A percentile compares a stretch with the other conserved stretches of the same genome.
phyloP scores from a whole-genome alignment of 2,329 filamentous ascomycete species.

The Fusarium camptoceras region DNA sequence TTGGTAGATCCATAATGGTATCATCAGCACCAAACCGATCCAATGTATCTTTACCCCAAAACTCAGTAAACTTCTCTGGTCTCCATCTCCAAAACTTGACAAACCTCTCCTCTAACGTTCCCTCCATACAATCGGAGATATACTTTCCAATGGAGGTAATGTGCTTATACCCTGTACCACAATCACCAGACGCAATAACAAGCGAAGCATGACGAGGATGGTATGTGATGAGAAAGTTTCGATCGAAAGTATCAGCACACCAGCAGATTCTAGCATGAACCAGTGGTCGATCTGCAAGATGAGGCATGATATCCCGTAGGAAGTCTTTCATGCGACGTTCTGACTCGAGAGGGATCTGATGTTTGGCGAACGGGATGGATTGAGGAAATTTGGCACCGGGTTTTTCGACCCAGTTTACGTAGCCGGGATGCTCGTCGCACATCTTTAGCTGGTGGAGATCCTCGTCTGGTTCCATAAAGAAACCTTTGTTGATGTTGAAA shows the following conservation, averaged over 20 bases:
- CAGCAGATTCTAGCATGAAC: conserved; percentile 36
- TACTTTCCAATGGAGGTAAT: conserved; percentile 31
- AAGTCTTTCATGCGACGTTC: conserved; percentile 20
- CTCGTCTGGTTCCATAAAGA: conserved; percentile 38
- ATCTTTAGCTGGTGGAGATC: conserved; percentile 34
- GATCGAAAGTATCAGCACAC: conserved; percentile 31
- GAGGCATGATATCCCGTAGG: conserved; percentile 20
- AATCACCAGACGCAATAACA: conserved; percentile 33
- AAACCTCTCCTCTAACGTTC: conserved; percentile 10
- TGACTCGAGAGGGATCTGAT: conserved; percentile 25
- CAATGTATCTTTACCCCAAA: conserved; percentile 26
- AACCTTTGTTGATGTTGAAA: conserved; percentile 34
- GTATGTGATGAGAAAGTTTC: conserved; percentile 33
- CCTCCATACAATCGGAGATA: conserved; percentile 27
- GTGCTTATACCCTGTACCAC: conserved; percentile 23
- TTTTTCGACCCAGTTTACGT: conserved; percentile 30
- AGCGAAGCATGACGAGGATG: conserved; percentile 27
- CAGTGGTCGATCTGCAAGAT: conserved; percentile 20
- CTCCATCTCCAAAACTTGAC: conserved; percentile 31
- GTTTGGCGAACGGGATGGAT: conserved; percentile 33
- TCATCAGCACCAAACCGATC: conserved; percentile 30
- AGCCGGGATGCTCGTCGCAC: conserved; percentile 34
- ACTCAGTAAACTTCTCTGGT: conserved; percentile 9
- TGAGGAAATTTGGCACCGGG: neutral
- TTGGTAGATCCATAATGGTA: conserved; percentile 11